Evolutionary conservation across 2,329 filamentous ascomycete genomes (phyloP).

Genomic region (Phialophora tarda): DNA sequence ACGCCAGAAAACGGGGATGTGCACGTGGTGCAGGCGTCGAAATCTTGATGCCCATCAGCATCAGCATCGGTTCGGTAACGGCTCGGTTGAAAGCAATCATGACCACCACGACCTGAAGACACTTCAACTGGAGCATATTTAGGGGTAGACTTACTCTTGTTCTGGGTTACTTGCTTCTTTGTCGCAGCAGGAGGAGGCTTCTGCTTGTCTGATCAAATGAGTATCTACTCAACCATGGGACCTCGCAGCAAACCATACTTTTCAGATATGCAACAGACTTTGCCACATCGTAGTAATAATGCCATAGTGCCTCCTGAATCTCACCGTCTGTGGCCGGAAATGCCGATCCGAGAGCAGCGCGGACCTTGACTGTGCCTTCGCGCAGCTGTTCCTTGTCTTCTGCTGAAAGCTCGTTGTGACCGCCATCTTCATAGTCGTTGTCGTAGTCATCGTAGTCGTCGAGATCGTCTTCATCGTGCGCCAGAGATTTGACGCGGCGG

Average conservation of each 20-base stretch:
- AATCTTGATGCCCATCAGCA: slow-evolving; percentile 36
- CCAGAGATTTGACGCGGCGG: slow-evolving; percentile 53
- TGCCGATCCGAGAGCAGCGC: slow-evolving; percentile 67
- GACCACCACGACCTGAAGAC: slow-evolving; percentile 32
- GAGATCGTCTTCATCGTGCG: slow-evolving; percentile 49
- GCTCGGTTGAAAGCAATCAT: slow-evolving; percentile 28
- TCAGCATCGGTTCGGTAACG: slow-evolving; percentile 27
- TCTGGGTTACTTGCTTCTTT: slow-evolving; percentile 24
- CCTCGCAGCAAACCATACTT: slow-evolving; percentile 53
- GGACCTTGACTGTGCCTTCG: slow-evolving; percentile 69
- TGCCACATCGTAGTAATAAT: slow-evolving; percentile 92
- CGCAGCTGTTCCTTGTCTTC: slow-evolving; percentile 64
- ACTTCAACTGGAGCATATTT: slow-evolving; percentile 15
- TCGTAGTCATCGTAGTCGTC: slow-evolving; percentile 48
- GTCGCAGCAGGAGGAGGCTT: slow-evolving; percentile 19
- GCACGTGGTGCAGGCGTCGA: slow-evolving; percentile 9
- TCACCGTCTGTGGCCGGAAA: slow-evolving; percentile 69
- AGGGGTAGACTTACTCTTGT: slow-evolving; percentile 32
- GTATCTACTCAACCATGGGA: background rate
- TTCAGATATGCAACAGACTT: slow-evolving; percentile 83
- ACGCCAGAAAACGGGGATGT: slow-evolving; percentile 52
- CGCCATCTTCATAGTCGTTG: slow-evolving; percentile 34
- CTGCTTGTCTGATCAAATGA: slow-evolving; percentile 33
- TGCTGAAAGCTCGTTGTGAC: slow-evolving; percentile 44
- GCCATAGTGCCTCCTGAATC: slow-evolving; percentile 89